Conservation (phyloP, 495 filamentous ascomycete species). For the Penicillium coffeae region DNA sequence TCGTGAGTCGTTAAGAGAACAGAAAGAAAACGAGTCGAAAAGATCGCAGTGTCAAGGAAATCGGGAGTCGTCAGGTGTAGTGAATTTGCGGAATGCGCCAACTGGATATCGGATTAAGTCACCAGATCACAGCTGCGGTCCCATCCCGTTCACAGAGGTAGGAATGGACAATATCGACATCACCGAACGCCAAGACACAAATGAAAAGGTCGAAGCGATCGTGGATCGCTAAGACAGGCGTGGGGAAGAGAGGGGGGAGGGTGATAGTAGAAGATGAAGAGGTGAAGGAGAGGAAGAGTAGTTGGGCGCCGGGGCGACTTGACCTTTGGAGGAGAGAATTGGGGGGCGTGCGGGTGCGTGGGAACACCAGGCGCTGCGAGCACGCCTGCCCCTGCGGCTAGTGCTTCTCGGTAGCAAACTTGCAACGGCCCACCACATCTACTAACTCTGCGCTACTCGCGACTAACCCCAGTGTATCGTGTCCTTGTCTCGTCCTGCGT, state of each 20-base stretch:
- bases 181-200: slow-evolving; percentile 27
- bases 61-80: slow-evolving; percentile 11
- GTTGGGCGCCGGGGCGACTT: slow-evolving; percentile 18
- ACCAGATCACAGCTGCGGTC: slow-evolving; percentile 31
- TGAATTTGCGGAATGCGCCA: slow-evolving; percentile 25
- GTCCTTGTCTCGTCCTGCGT: too few species aligned
- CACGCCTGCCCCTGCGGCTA: too few species aligned
- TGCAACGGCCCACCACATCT: slow-evolving; percentile 14
- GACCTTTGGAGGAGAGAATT: slow-evolving; percentile 16
- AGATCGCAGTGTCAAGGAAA: slow-evolving; percentile 24
- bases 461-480: too few species aligned
- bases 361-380: neutral
- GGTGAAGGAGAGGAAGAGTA: slow-evolving; percentile 5
- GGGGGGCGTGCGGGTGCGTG: neutral
- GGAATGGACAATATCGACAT: slow-evolving; percentile 19
- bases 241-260: neutral
- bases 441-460: slow-evolving; percentile 14
- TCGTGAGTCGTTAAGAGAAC: slow-evolving; percentile 38
- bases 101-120: slow-evolving; percentile 18
- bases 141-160: slow-evolving; percentile 21
- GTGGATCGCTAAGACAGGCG: slow-evolving; percentile 10
- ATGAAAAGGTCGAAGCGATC: slow-evolving; percentile 19
- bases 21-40: slow-evolving; percentile 34
- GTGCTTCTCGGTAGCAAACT: too few species aligned
- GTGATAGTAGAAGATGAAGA: slow-evolving; percentile 3